Base-by-base conservation (phyloP, 2,329 filamentous ascomycete species). In the Epichloe brachyelytri region DNA sequence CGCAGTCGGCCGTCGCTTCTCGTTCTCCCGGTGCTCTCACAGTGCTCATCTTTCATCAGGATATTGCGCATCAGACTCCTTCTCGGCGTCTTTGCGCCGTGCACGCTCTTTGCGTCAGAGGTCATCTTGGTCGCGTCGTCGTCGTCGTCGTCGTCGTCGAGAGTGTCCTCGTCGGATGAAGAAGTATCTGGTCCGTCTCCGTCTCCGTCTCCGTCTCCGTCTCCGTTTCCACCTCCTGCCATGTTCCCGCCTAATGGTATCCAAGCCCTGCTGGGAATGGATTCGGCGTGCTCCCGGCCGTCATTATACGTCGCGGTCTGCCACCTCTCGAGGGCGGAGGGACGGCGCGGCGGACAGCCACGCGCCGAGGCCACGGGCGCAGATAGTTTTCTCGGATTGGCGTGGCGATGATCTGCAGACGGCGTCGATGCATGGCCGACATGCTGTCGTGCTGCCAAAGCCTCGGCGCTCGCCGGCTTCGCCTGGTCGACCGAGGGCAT, bases 1-100 rank as follows among this genome's bases (percentile, higher is more conserved):
- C 79, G 80, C 46, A 90, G 66, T 20, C 86, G 75, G 0, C 86
- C 86, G 62, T 89, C 85, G 45, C 70, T 74, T 63, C 79, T 84
- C 1, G 87, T 76, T 55, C 72, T 80, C 22, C 83, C 83, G 55
- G 74, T 79, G 1, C 80, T 85, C 19, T 70, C 73, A 64, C 82
- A 85, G 47, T 83, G 70, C 3, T 85, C 75, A 57, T 87, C 84
- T 20, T 39, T 44, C 45, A 43, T 47, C 26, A 48, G 15, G 3
- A 51, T 33, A 5, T 43, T 53, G n/a, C 43, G 34, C 43, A 49
- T 48, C 17, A 39, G 7, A n/a, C 39, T 41, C 15, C 47, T 53
- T 19, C 33, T 41, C 6, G 22, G 22, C 6, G 34, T 11, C 3
- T 34, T 43, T 20, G 22, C 38, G 22, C 19, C 17, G 34, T n/a